Evolutionary conservation across 306 rosid species (phyloP).

Genomic region (Lagenaria siceraria): DNA sequence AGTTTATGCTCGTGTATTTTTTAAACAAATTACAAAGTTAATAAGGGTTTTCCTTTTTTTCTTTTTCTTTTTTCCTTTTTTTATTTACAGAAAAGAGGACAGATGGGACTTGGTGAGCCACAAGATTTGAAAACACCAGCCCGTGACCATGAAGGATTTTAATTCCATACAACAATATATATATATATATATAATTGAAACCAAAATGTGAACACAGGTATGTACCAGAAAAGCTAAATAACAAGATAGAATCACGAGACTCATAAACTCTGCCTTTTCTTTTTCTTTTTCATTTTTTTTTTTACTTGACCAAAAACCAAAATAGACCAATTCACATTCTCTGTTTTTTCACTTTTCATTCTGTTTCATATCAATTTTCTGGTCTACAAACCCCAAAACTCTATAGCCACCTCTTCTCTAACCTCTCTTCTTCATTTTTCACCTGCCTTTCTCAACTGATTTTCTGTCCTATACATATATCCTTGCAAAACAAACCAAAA

Average conservation of each 20-base stretch:
- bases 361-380: neutral
- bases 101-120: neutral
- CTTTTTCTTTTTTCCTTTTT: too few species aligned
- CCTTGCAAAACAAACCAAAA: neutral
- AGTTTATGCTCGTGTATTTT: too few species aligned
- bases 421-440: neutral
- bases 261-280: neutral
- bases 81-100: neutral
- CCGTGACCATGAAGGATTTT: neutral
- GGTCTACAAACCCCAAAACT: neutral
- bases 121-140: neutral
- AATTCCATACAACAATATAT: neutral
- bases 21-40: too few species aligned
- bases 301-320: neutral
- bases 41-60: too few species aligned
- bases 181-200: neutral
- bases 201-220: neutral
- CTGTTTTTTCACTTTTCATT: neutral
- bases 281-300: too few species aligned
- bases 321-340: neutral
- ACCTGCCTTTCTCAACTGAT: neutral
- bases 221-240: neutral
- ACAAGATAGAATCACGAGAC: conserved; percentile 4
- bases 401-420: neutral
- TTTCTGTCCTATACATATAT: neutral